phyloP scores from a whole-genome alignment of 2,329 filamentous ascomycete species.

The Diplocarpon rosae region DNA sequence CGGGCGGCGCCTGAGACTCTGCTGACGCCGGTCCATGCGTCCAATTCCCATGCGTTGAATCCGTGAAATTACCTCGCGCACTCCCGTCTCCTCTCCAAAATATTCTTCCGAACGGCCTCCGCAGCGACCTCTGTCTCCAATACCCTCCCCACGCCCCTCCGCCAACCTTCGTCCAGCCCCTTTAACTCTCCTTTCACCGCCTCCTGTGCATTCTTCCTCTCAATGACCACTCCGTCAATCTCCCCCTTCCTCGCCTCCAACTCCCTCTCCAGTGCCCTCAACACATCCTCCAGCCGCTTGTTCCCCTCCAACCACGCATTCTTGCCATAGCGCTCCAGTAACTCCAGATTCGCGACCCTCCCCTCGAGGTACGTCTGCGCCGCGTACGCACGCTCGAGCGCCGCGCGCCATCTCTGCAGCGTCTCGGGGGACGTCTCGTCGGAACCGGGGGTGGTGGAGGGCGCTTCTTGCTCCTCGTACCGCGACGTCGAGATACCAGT shows the following conservation, averaged over 20 bases:
- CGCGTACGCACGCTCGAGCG: constrained; percentile 39
- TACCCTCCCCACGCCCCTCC: constrained; percentile 62
- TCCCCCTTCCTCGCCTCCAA: constrained; percentile 56
- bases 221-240: constrained; percentile 62
- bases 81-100: constrained; percentile 50
- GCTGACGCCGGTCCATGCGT: constrained; percentile 5
- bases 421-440: constrained; percentile 28
- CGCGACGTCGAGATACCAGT: constrained; percentile 62
- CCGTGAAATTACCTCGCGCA: constrained; percentile 13
- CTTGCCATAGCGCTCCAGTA: constrained; percentile 44
- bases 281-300: constrained; percentile 61
- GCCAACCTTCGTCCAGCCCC: constrained; percentile 69
- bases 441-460: constrained; percentile 31
- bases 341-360: constrained; percentile 18
- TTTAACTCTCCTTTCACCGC: constrained; percentile 61
- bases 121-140: constrained; percentile 81
- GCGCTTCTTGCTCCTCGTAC: constrained; percentile 67
- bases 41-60: background rate
- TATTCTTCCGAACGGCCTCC: constrained; percentile 56
- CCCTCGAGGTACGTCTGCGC: constrained; percentile 45
- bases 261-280: constrained; percentile 62
- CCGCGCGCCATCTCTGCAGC: constrained; percentile 8
- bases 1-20: background rate
- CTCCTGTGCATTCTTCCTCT: constrained; percentile 59
- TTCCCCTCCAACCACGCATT: constrained; percentile 90